Percentiles rank a stretch among this genome's conserved stretches.
phyloP scores from a whole-genome alignment of 176 grass and related monocot species.

The Aegilops longissima region DNA sequence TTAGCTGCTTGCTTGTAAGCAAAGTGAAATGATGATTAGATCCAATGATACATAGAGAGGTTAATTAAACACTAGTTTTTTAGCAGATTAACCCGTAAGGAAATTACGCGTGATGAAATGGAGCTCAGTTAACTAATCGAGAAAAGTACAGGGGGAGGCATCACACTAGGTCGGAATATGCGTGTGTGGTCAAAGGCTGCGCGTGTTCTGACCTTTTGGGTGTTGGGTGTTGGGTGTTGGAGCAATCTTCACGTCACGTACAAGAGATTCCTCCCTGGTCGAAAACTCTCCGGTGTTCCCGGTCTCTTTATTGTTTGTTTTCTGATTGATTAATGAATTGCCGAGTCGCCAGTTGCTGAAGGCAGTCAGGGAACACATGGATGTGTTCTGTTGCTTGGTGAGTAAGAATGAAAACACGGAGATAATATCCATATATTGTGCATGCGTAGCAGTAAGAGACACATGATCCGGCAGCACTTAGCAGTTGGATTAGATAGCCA shows the following conservation, averaged over 20 bases:
- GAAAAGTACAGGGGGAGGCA: background rate
- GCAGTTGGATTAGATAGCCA: background rate
- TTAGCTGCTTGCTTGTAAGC: constrained; percentile 36
- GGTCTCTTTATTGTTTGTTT: background rate
- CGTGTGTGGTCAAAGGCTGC: background rate
- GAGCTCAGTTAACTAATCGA: background rate
- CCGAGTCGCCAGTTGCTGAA: background rate
- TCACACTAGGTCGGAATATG: background rate
- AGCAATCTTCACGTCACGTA: constrained; percentile 40
- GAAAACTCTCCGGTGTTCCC: background rate
- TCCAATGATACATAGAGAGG: background rate
- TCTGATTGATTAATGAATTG: background rate
- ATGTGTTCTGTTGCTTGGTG: background rate
- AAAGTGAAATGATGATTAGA: constrained; percentile 32
- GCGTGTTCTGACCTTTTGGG: background rate
- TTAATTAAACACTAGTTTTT: background rate
- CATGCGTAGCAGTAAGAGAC: background rate
- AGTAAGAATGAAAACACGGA: background rate
- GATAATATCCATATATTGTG: background rate
- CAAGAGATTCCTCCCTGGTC: constrained; percentile 26
- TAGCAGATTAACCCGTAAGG: background rate
- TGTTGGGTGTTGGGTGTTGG: background rate
- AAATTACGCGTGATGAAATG: too few species aligned
- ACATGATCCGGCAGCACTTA: background rate
- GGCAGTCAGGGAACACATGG: background rate